Evolutionary conservation across 345 rosid species (phyloP).

Genomic region (Rhodomyrtus tomentosa): DNA sequence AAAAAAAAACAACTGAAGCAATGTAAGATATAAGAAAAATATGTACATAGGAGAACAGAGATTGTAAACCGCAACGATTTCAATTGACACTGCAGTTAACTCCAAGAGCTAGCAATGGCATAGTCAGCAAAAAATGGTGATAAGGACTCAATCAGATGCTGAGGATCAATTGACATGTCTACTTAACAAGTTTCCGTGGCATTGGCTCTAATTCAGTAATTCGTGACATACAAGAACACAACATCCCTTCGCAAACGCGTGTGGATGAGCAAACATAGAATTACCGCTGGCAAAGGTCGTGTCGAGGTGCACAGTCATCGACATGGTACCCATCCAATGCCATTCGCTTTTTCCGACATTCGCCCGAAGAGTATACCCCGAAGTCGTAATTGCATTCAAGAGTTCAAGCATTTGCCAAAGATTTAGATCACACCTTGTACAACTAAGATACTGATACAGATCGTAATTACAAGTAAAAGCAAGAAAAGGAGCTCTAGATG

Average conservation of each 20-base stretch:
- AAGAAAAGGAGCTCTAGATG: not conserved
- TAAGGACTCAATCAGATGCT: not conserved
- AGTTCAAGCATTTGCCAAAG: not conserved
- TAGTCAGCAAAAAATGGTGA: not conserved
- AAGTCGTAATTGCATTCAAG: not conserved
- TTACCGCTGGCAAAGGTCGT: not conserved
- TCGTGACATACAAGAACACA: not conserved
- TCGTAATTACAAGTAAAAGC: not conserved
- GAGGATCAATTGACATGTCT: not conserved
- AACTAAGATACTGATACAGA: too few relatives aligned
- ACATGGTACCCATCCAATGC: not conserved
- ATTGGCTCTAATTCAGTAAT: not conserved
- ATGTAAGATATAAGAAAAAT: not conserved
- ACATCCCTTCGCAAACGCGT: not conserved
- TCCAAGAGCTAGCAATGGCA: not conserved
- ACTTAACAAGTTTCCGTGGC: not conserved
- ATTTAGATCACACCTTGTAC: not conserved
- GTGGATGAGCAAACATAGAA: not conserved
- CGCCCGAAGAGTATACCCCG: not conserved
- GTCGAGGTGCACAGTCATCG: not conserved
- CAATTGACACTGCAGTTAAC: not conserved
- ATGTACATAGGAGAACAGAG: too few relatives aligned
- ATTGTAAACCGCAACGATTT: too few relatives aligned
- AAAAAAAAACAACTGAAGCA: not conserved
- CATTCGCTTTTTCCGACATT: not conserved